Base-by-base conservation (phyloP, 176 grass and related monocot species). In the Oryza meridionalis region DNA sequence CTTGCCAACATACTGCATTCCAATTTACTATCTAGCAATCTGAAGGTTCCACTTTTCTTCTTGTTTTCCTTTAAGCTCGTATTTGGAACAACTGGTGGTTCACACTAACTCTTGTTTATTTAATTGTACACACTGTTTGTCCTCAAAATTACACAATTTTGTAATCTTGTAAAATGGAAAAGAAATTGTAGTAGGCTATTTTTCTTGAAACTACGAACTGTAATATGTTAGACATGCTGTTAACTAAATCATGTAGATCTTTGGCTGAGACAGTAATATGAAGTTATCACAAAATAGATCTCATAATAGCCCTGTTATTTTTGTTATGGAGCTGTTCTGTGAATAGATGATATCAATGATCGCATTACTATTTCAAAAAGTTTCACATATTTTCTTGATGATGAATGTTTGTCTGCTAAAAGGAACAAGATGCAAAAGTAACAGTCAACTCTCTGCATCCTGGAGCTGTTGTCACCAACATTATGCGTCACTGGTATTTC, bases 1-100 rank as follows among this genome's bases (percentile, higher is more conserved):
- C 86, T 94, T 79, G 75, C 86, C 32, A 94, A 94, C 35, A 94
- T 94, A 86, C 87, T 94, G 81, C 88, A 91, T 80, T 85, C 89
- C 9, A 94, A 85, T 82, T 87, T 91, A 70, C 81, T 91, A 29
- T 79, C 87, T 4, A 89, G 40, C 43, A 42, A 32, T 55, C 82
- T 94, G 38, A 85, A 91, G 89, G 89, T 91, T 84, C 15, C 15
- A 19, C 6, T 33, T 67, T 1, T 22, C 29, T 64, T 44, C n/a
- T 44, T 11, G 31, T 22, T 31, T 29, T 9, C 15, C 15, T 31
- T 61, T 2, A 43, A 35, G 7, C 7, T 7, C 26, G 10, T 35
- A 21, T 67, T 67, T 67, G 27, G 43, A n/a, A n/a, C 17, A 21
- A 21, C 17, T 58, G 53, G 6, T 67, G 2, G 4, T 16, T 32